Evolutionary conservation across 2,329 filamentous ascomycete species (phyloP).

Genomic region (Pezicula rhizophila): DNA sequence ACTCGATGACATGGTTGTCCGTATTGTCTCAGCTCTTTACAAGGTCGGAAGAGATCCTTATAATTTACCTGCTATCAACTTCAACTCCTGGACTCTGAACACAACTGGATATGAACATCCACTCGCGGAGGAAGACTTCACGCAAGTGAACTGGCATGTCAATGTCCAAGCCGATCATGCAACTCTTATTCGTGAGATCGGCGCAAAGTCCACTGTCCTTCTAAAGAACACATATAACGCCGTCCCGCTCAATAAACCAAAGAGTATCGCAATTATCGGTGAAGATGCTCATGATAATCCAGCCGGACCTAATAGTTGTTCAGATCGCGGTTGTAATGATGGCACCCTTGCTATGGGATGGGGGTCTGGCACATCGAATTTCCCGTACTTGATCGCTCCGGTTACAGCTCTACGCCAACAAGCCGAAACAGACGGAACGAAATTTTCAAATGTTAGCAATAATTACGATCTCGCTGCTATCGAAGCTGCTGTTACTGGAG

Average conservation of each 20-base stretch:
- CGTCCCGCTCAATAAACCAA: conserved; percentile 71
- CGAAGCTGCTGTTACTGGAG: conserved; percentile 59
- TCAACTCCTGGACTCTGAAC: conserved; percentile 78
- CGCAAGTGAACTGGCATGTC: conserved; percentile 72
- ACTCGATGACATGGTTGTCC: conserved; percentile 84
- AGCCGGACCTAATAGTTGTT: conserved; percentile 72
- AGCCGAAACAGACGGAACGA: conserved; percentile 51
- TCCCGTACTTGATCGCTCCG: conserved; percentile 71
- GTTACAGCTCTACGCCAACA: conserved; percentile 62
- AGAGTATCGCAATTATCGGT: conserved; percentile 70
- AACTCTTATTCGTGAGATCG: conserved; percentile 68
- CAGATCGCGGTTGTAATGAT: conserved; percentile 44
- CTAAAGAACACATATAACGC: conserved; percentile 72
- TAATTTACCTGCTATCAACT: conserved; percentile 59
- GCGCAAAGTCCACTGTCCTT: conserved; percentile 75
- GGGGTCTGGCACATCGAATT: conserved; percentile 70
- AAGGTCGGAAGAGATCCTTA: conserved; percentile 45
- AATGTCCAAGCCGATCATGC: conserved; percentile 74
- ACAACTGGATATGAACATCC: conserved; percentile 66
- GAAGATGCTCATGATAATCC: conserved; percentile 75
- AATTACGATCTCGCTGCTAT: conserved; percentile 47
- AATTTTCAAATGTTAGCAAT: conserved; percentile 61
- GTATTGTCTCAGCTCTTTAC: conserved; percentile 68
- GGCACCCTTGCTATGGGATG: conserved; percentile 70
- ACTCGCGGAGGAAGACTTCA: conserved; percentile 54